phyloP scores from a whole-genome alignment of 108 stramenopile species.

The Hondaea fermentalgiana region DNA sequence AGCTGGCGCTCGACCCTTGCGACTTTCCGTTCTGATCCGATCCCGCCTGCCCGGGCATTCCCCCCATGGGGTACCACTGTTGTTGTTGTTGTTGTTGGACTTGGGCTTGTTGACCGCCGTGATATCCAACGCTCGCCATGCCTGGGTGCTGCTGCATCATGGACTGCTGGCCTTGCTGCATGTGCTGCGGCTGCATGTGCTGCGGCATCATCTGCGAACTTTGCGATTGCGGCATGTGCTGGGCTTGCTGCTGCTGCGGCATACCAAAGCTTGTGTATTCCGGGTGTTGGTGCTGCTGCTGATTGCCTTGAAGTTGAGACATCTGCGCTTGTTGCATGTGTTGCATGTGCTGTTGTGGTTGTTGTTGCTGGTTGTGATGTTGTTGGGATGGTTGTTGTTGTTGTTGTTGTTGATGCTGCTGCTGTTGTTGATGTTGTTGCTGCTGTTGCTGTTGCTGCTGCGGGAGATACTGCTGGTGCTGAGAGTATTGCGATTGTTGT shows the following conservation, averaged over 20 bases:
- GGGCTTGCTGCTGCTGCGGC: no score
- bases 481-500: neutral
- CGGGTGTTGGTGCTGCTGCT: no score
- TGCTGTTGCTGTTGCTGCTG: neutral
- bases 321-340: neutral
- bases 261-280: no score
- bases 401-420: neutral
- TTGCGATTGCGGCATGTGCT: no score
- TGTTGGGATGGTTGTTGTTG: neutral
- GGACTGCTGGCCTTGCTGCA: no score
- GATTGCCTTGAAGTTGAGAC: no score
- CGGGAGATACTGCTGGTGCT: neutral
- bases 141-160: no score
- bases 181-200: no score
- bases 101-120: no score
- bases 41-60: neutral
- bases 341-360: neutral
- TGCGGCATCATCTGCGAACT: no score
- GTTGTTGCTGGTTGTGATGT: neutral
- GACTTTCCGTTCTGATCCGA: neutral
- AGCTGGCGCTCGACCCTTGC: no score
- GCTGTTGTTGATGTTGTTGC: neutral
- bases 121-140: no score
- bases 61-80: neutral
- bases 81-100: neutral